These are phyloP conservation scores for Solanum clarkiae DNA, from an alignment of 257 asterid species.

Conservation along the genomic window DNA sequence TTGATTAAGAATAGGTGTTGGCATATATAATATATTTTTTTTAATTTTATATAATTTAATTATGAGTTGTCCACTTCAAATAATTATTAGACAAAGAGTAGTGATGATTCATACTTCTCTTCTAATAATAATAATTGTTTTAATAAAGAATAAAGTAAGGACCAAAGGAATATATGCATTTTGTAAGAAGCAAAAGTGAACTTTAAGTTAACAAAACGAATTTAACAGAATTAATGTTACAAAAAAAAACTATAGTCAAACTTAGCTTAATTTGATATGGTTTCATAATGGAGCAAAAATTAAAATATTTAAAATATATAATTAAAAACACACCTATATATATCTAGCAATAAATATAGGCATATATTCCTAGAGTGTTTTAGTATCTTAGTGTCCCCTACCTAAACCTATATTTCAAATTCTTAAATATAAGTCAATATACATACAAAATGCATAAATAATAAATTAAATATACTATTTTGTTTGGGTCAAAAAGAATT, in stretches of 20 bases:
- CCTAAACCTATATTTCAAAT: background rate
- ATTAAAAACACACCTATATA: background rate
- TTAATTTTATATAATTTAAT: background rate
- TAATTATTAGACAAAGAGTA: background rate
- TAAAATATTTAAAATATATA: background rate
- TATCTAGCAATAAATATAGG: background rate
- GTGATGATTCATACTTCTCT: background rate
- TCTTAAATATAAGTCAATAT: background rate
- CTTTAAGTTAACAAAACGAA: conserved; percentile 4
- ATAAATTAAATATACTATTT: background rate
- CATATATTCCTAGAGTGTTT: conserved; percentile 16
- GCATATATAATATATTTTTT: background rate
- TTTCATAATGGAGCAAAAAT: background rate
- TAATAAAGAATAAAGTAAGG: background rate
- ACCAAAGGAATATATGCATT: background rate
- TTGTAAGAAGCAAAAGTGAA: conserved; percentile 2
- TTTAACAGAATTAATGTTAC: background rate
- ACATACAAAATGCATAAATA: background rate
- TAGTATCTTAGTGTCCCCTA: conserved; percentile 5
- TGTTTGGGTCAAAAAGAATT: background rate
- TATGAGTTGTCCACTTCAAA: background rate
- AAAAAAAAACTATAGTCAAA: background rate
- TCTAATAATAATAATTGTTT: background rate
- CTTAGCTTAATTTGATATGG: background rate
- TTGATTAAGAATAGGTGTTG: background rate